Evolutionary conservation across 2,329 filamentous ascomycete species (phyloP).

Genomic region (Parastagonospora avenae): DNA sequence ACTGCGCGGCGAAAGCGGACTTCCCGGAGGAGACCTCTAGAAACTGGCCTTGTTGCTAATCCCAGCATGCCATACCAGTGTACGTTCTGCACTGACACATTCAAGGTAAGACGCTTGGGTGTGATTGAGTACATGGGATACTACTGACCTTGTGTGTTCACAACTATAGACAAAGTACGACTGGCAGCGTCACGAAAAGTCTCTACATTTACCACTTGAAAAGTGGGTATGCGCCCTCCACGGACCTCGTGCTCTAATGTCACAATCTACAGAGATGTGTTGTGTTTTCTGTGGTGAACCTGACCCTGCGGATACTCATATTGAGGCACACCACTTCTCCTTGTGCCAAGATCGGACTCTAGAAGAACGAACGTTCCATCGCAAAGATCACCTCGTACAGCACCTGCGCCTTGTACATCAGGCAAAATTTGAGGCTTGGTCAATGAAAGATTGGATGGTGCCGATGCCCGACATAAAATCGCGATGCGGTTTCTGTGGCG

Average conservation of each 20-base stretch:
- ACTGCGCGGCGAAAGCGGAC: constrained; percentile 15
- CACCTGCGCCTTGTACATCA: constrained; percentile 33
- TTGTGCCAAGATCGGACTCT: constrained; percentile 26
- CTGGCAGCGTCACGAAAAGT: constrained; percentile 39
- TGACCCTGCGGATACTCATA: constrained; percentile 16
- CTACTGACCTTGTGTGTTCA: not conserved
- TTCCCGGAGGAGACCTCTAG: constrained; percentile 12
- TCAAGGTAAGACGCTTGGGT: constrained; percentile 11
- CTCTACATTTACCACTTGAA: constrained; percentile 33
- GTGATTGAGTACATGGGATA: not conserved
- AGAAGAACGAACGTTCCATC: constrained; percentile 32
- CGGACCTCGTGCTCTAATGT: constrained; percentile 13
- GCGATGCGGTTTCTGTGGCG: constrained; percentile 31
- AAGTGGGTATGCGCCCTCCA: constrained; percentile 30
- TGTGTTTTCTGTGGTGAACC: constrained; percentile 27
- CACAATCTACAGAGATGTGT: constrained; percentile 17
- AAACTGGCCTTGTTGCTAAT: constrained; percentile 9
- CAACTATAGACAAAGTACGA: constrained; percentile 26
- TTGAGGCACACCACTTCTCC: constrained; percentile 25
- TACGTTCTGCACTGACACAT: constrained; percentile 38
- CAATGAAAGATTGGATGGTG: constrained; percentile 33
- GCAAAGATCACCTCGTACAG: constrained; percentile 37
- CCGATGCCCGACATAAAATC: constrained; percentile 27
- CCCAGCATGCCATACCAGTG: constrained; percentile 30
- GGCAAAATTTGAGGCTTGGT: constrained; percentile 39